phyloP scores from a whole-genome alignment of 345 rosid species.

The Boechera retrofracta region DNA sequence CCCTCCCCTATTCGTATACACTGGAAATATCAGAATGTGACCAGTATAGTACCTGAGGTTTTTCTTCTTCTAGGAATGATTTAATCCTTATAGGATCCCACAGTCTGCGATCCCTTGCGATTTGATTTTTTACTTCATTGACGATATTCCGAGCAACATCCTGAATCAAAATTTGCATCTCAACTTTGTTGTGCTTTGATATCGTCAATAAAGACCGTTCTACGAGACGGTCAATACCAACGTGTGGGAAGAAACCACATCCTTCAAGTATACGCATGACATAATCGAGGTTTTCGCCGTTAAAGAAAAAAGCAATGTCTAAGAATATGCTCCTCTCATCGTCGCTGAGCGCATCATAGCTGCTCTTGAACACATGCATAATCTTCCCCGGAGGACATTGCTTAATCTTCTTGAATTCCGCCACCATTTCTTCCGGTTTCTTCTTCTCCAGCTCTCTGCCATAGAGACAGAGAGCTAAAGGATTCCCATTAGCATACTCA shows the following conservation, averaged over 20 bases:
- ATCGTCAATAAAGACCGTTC: slow-evolving; percentile 31
- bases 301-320: slow-evolving; percentile 45
- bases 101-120: slow-evolving; percentile 14
- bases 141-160: slow-evolving; percentile 34
- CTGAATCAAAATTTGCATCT: slow-evolving; percentile 42
- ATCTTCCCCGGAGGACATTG: neutral
- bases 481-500: slow-evolving; percentile 21
- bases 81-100: slow-evolving; percentile 5
- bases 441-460: neutral
- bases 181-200: neutral
- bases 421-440: neutral
- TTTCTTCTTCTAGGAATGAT: slow-evolving; percentile 10
- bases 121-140: slow-evolving; percentile 17
- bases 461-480: slow-evolving; percentile 7
- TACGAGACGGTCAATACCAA: slow-evolving; percentile 38
- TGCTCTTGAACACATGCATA: slow-evolving; percentile 28
- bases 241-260: slow-evolving; percentile 36
- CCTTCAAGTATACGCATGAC: slow-evolving; percentile 37
- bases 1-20: neutral
- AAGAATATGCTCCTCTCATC: slow-evolving; percentile 42
- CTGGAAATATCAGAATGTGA: neutral
- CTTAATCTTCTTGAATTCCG: neutral
- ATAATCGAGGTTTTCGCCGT: slow-evolving; percentile 2
- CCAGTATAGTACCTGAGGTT: neutral
- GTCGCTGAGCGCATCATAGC: slow-evolving; percentile 38